Percentiles rank a stretch among this genome's conserved stretches.
Evolutionary conservation across 208 protist genomes (phyloP).

Genomic region (Trypanosoma caninum): DNA sequence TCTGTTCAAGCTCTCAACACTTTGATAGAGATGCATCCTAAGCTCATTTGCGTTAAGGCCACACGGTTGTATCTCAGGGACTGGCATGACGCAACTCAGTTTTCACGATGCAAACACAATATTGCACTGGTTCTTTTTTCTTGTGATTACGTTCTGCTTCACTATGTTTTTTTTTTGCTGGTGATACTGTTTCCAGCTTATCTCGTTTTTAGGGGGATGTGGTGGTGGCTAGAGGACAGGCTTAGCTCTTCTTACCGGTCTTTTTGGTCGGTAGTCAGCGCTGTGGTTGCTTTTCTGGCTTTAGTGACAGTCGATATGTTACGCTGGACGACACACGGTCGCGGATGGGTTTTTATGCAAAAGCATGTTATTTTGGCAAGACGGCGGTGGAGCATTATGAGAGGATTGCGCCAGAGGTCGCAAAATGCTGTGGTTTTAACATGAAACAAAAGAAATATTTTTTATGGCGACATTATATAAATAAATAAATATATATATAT

Average conservation of each 20-base stretch:
- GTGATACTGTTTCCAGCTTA: slow-evolving; percentile 53
- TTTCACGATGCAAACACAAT: slow-evolving; percentile 87
- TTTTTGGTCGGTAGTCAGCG: slow-evolving; percentile 76
- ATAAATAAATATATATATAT: slow-evolving; percentile 8
- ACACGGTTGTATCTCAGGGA: slow-evolving; percentile 68
- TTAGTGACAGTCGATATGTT: slow-evolving; percentile 42
- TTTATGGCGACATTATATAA: background rate
- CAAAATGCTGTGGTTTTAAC: slow-evolving; percentile 25
- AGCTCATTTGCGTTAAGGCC: slow-evolving; percentile 69
- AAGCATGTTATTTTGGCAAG: slow-evolving; percentile 78
- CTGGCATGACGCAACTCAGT: slow-evolving; percentile 83
- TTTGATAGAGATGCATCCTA: slow-evolving; percentile 90
- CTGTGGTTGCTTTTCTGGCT: slow-evolving; percentile 34
- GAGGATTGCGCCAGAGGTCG: slow-evolving; percentile 52
- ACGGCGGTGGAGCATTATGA: slow-evolving; percentile 57
- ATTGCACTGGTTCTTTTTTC: slow-evolving; percentile 75
- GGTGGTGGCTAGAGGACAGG: slow-evolving; percentile 18
- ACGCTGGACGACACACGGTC: slow-evolving; percentile 32
- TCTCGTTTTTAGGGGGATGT: slow-evolving; percentile 36
- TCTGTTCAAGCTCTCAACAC: slow-evolving; percentile 83
- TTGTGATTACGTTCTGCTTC: slow-evolving; percentile 72
- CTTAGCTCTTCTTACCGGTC: slow-evolving; percentile 42
- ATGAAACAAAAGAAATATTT: background rate
- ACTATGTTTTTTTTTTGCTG: slow-evolving; percentile 60
- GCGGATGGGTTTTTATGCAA: slow-evolving; percentile 76